phyloP scores from a whole-genome alignment of 2,329 filamentous ascomycete genomes.

The Myriosclerotinia duriaeana region DNA sequence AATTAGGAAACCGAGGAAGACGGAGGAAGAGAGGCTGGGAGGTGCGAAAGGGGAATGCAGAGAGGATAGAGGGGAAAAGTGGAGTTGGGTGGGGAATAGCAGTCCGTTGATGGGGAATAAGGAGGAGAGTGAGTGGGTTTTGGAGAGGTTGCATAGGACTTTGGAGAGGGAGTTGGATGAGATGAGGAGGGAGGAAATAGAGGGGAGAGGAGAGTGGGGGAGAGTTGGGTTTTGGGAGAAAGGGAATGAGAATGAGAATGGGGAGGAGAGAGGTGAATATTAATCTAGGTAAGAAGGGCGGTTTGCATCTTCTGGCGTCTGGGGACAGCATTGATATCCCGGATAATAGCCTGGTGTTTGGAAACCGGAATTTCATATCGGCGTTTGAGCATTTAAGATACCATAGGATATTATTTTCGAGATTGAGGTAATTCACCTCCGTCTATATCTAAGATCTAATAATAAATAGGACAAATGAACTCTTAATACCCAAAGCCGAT shows the following conservation, averaged over 20 bases:
- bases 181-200: constrained; percentile 32
- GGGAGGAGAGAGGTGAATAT: neutral
- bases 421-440: too few species aligned
- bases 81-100: constrained; percentile 72
- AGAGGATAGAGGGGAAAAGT: constrained; percentile 44
- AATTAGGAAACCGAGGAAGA: constrained; percentile 23
- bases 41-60: constrained; percentile 36
- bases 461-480: too few species aligned
- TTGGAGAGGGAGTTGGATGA: constrained; percentile 46
- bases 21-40: constrained; percentile 27
- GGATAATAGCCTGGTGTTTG: neutral
- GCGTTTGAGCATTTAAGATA: neutral
- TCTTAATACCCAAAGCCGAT: too few species aligned
- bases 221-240: neutral
- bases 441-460: too few species aligned
- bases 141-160: constrained; percentile 60
- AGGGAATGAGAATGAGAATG: too few species aligned
- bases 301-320: neutral
- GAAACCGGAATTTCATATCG: neutral
- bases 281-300: neutral
- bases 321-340: neutral
- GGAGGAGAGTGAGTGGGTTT: constrained; percentile 71
- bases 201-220: constrained; percentile 7
- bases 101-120: constrained; percentile 69
- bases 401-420: too few species aligned